Base-by-base conservation (phyloP, 1,284 basidiomycete genomes). In the Rhizoctonia solani region DNA sequence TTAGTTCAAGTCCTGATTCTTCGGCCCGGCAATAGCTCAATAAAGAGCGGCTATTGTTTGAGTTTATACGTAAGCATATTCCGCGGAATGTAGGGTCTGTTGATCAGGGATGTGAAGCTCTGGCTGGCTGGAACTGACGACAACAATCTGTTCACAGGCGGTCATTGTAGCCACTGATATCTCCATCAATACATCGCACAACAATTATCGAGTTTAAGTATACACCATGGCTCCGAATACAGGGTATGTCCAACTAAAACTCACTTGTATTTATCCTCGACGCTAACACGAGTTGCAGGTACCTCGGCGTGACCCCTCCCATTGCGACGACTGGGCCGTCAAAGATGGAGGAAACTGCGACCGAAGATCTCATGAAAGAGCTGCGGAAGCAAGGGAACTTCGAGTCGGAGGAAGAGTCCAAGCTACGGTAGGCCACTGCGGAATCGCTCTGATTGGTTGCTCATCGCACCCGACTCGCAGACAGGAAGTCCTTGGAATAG, bases 401-500 rank as follows among this genome's bases (percentile, higher is more conserved):
- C 77, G 96, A 98, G 79, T 88, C 83, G 50, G 89, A 94, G 71
- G 90, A 94, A 67, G 95, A 98, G 77, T 85, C 92, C 34, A 87
- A 89, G 77, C 88, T 87, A 70, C 89, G 96, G 95, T 95, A 21
- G 65, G 54, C 37, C 42, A 16, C 19, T n/a, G n/a, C n/a, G n/a
- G n/a, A n/a, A n/a, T n/a, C n/a, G n/a, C n/a, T n/a, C n/a, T n/a
- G n/a, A n/a, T n/a, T n/a, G n/a, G n/a, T n/a, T n/a, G n/a, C n/a
- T n/a, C n/a, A n/a, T n/a, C n/a, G n/a, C n/a, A n/a, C n/a, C n/a
- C n/a, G n/a, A n/a, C 50, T 52, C 44, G 37, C 76, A 98, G 95
- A 80, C 96, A 99, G 81, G 85, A 91, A 70, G 93, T 98, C 19
- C 83, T 99, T 25, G 95, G 93, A 30, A 90, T 92, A 70, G 86